Percentiles rank a stretch among this genome's conserved stretches.
These are phyloP conservation scores for Penicillium silybi DNA, from an alignment of 495 filamentous ascomycete species.

Conservation along the genomic window DNA sequence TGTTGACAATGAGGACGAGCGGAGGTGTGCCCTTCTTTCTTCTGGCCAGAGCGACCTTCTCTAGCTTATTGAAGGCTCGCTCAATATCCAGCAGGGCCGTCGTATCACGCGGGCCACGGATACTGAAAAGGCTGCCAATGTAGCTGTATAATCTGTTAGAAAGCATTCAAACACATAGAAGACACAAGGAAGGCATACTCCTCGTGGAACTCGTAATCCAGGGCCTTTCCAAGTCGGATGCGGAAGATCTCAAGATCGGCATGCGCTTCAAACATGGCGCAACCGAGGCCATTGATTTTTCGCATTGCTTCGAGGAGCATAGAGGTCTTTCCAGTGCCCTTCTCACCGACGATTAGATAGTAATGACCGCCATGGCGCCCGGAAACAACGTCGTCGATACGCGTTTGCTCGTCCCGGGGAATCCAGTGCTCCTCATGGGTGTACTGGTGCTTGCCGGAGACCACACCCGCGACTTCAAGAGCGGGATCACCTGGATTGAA, in stretches of 20 bases:
- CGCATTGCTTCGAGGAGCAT: slow-evolving; percentile 95
- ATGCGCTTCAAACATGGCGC: slow-evolving; percentile 93
- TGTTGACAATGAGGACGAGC: slow-evolving; percentile 85
- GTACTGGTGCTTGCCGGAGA: slow-evolving; percentile 49
- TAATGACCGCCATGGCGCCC: slow-evolving; percentile 74
- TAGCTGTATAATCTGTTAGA: slow-evolving; percentile 61
- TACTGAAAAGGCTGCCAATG: slow-evolving; percentile 91
- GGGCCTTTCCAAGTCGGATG: slow-evolving; percentile 81
- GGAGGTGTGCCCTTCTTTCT: slow-evolving; percentile 57
- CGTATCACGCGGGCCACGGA: slow-evolving; percentile 86
- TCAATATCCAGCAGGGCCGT: slow-evolving; percentile 92
- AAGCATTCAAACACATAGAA: not conserved
- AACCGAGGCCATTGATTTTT: slow-evolving; percentile 78
- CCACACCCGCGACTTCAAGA: slow-evolving; percentile 77
- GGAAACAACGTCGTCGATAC: slow-evolving; percentile 72
- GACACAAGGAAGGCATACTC: slow-evolving; percentile 31
- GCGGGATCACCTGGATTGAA: slow-evolving; percentile 91
- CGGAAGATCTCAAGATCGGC: slow-evolving; percentile 94
- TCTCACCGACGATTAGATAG: slow-evolving; percentile 90
- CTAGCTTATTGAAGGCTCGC: slow-evolving; percentile 92
- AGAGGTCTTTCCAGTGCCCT: slow-evolving; percentile 91
- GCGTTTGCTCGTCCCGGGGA: slow-evolving; percentile 69
- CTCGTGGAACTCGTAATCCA: slow-evolving; percentile 88
- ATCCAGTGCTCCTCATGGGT: slow-evolving; percentile 74
- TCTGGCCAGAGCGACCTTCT: slow-evolving; percentile 81